Percentiles rank a stretch among this genome's conserved stretches.
Conservation (phyloP, 2,329 filamentous ascomycete species). For the Chaetomiaceae sp. region DNA sequence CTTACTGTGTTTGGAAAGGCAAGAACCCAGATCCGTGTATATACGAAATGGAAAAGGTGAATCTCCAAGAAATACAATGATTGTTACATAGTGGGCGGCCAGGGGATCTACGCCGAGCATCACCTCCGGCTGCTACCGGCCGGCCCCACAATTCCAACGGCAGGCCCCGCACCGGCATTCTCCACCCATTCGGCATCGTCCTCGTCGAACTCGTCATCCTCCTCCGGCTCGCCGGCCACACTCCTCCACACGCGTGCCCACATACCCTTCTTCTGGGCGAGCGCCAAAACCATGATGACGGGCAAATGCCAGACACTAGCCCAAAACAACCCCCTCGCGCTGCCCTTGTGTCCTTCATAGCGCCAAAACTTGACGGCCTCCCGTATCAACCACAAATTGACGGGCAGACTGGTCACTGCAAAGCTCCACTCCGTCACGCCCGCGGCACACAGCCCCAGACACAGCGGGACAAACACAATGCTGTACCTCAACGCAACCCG, state of each 20-base stretch:
- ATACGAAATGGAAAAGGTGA: not conserved
- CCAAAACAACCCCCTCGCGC: conserved; percentile 86
- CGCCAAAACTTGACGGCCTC: conserved; percentile 81
- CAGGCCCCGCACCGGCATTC: not conserved
- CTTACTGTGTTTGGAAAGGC: not conserved
- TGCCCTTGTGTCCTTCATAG: conserved; percentile 70
- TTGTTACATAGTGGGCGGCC: not conserved
- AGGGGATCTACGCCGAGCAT: not conserved
- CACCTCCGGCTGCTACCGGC: not conserved
- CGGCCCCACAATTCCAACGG: not conserved
- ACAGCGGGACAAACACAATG: conserved; percentile 79
- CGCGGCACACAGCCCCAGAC: conserved; percentile 69
- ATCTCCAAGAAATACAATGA: not conserved
- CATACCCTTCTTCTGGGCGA: conserved; percentile 90
- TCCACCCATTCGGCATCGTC: conserved; percentile 38
- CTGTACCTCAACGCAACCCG: conserved; percentile 87
- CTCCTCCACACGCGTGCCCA: conserved; percentile 77
- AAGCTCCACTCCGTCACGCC: conserved; percentile 86
- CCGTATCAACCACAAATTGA: conserved; percentile 80
- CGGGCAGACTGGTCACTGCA: conserved; percentile 69
- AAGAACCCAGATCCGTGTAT: not conserved
- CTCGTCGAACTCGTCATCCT: conserved; percentile 48
- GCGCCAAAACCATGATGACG: conserved; percentile 79
- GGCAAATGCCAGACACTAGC: conserved; percentile 96
- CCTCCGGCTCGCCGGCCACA: conserved; percentile 52